Evolutionary conservation across 768 basidiomycete species (phyloP).

Genomic region (Cystoderma amianthinum): DNA sequence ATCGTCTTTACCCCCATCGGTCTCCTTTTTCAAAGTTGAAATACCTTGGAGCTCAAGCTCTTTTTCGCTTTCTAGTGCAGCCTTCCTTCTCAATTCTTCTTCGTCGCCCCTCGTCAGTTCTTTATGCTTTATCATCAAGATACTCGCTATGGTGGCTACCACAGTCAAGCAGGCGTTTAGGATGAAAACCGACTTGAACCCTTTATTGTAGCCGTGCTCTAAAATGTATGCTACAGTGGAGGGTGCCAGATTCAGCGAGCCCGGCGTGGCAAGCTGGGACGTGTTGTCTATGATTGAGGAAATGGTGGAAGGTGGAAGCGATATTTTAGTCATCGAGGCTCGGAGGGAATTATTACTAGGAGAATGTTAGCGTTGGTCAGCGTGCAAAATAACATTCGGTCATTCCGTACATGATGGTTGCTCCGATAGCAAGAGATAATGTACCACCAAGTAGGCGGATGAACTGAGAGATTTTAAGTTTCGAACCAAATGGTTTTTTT

Average conservation of each 20-base stretch:
- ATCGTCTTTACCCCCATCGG: no score
- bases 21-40: no score
- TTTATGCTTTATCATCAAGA: constrained; percentile 56
- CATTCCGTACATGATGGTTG: constrained; percentile 44
- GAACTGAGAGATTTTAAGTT: no score
- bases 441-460: constrained; percentile 67
- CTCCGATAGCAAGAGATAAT: constrained; percentile 54
- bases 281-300: constrained; percentile 44
- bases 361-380: neutral
- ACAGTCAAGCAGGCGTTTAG: constrained; percentile 51
- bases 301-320: constrained; percentile 29
- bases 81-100: constrained; percentile 23
- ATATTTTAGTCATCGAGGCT: constrained; percentile 27
- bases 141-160: constrained; percentile 44
- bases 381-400: neutral
- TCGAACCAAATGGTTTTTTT: no score
- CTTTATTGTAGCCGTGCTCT: constrained; percentile 41
- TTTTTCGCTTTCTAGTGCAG: constrained; percentile 36
- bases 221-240: constrained; percentile 34
- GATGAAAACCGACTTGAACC: constrained; percentile 55
- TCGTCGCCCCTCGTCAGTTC: constrained; percentile 56
- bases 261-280: constrained; percentile 21
- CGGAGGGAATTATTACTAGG: constrained; percentile 43
- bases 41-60: no score
- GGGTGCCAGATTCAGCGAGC: constrained; percentile 25